A percentile compares a stretch with the other conserved stretches of the same genome.
phyloP scores from a whole-genome alignment of 768 basidiomycete genomes.

The Phaeotremella fagi region DNA sequence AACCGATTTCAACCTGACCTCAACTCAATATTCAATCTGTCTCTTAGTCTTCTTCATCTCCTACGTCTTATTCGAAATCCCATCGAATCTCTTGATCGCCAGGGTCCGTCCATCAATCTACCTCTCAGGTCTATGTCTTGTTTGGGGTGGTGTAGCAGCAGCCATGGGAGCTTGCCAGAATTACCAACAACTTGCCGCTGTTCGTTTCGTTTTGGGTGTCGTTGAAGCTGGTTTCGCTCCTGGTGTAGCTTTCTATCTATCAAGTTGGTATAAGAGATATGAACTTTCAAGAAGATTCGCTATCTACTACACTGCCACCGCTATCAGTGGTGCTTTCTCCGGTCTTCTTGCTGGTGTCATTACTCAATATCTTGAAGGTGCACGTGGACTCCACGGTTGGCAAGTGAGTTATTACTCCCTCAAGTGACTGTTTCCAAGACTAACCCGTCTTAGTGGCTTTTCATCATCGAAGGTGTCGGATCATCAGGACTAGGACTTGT shows the following conservation, averaged over 20 bases:
- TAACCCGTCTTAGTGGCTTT: too few species aligned
- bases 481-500: constrained; percentile 18
- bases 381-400: constrained; percentile 34
- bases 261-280: constrained; percentile 26
- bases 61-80: constrained; percentile 40
- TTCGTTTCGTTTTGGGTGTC: constrained; percentile 33
- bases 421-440: too few species aligned
- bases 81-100: constrained; percentile 40
- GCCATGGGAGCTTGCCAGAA: constrained; percentile 38
- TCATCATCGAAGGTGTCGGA: constrained; percentile 9
- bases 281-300: constrained; percentile 45
- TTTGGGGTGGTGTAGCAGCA: constrained; percentile 45
- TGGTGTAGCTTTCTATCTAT: constrained; percentile 37
- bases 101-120: constrained; percentile 44
- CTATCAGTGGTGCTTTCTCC: constrained; percentile 48
- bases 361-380: constrained; percentile 41
- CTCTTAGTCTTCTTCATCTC: constrained; percentile 38
- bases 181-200: constrained; percentile 36
- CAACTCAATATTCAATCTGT: constrained; percentile 43
- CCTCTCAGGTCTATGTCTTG: constrained; percentile 39
- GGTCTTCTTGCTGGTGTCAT: constrained; percentile 49
- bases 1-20: constrained; percentile 39
- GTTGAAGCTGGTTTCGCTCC: constrained; percentile 40
- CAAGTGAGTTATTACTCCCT: too few species aligned
- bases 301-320: constrained; percentile 47